Base-by-base conservation (phyloP, 139 green algal species). In the Axilococcus clingmanii region DNA sequence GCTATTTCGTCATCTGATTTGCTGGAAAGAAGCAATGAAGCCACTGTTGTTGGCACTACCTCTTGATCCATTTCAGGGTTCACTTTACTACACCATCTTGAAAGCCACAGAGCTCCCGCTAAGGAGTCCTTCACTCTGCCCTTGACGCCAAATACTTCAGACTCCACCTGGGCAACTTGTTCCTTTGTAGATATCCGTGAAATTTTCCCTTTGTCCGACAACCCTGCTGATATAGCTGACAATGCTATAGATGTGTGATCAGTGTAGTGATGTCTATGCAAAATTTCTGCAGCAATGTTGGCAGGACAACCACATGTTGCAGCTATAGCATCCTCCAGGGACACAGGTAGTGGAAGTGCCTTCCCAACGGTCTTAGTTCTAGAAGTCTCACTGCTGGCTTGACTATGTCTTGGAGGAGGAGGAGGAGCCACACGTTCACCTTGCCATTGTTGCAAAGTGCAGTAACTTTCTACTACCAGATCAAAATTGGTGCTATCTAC, bases 1-100 rank as follows among this genome's bases (percentile, higher is more conserved):
- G 83, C 88, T 23, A 69, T 22, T 52, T 66, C 62, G 24, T 86
- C 79, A 17, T 70, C 62, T 33, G 38, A 35, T 43, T 9, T 15
- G 41, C 28, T 15, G 16, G 17, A 17, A 15, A 51, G 54, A 43
- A 70, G 7, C 54, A 65, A 17, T 27, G 52, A 40, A 16, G 42
- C 52, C 3, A 65, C 46, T 24, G 50, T 47, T 32, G 62, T 70
- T 3, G 45, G 28, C 19, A 70, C 15, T 17, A 35, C 40, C 33
- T 70, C 62, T 29, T 70, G 46, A 22, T 16, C 60, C n/a, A 15
- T 35, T 51, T 4, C 45, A 35, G 7, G 11, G 7, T 9, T 24
- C 14, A 40, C 45, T 37, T 7, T n/a, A 53, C 7, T 24, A 31
- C 12, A 19, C 48, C 25, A 59, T 38, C 19, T 32, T 9, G 9